These are phyloP conservation scores for Arthrobotrys entomopaga DNA, from an alignment of 2,329 filamentous ascomycete species.

Conservation along the genomic window DNA sequence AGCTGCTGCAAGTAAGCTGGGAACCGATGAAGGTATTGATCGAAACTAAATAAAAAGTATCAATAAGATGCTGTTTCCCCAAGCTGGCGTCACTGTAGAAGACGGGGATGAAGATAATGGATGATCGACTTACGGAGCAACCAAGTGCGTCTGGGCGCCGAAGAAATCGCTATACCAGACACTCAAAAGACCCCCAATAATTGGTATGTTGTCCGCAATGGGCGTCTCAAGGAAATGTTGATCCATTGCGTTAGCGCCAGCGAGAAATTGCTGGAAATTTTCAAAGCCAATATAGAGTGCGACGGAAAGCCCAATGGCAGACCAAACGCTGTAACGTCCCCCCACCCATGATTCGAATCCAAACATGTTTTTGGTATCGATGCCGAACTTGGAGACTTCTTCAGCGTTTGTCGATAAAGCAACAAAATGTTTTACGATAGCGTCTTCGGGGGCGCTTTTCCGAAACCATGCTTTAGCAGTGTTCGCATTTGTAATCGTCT, in stretches of 20 bases:
- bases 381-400: conserved; percentile 98
- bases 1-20: conserved; percentile 98
- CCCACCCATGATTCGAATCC: conserved; percentile 99
- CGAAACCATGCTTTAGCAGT: conserved; percentile 98
- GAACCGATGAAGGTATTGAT: conserved; percentile 99
- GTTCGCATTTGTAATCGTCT: conserved; percentile 97
- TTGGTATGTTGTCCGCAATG: conserved; percentile 92
- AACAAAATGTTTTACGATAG: conserved; percentile 98
- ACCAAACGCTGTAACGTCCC: conserved; percentile 98
- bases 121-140: conserved; percentile 78
- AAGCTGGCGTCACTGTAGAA: background rate
- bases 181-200: conserved; percentile 88
- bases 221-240: conserved; percentile 95
- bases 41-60: conserved; percentile 73
- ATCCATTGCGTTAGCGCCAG: conserved; percentile 96
- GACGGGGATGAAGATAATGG: background rate
- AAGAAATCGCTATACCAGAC: conserved; percentile 99
- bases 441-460: conserved; percentile 75
- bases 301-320: conserved; percentile 94
- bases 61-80: conserved; percentile 7
- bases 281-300: conserved; percentile 95
- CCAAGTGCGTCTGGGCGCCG: conserved; percentile 95
- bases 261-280: conserved; percentile 96
- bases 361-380: conserved; percentile 99
- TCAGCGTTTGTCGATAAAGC: conserved; percentile 94